phyloP scores from a whole-genome alignment of 768 basidiomycete species.

The Boletus sensibilis region DNA sequence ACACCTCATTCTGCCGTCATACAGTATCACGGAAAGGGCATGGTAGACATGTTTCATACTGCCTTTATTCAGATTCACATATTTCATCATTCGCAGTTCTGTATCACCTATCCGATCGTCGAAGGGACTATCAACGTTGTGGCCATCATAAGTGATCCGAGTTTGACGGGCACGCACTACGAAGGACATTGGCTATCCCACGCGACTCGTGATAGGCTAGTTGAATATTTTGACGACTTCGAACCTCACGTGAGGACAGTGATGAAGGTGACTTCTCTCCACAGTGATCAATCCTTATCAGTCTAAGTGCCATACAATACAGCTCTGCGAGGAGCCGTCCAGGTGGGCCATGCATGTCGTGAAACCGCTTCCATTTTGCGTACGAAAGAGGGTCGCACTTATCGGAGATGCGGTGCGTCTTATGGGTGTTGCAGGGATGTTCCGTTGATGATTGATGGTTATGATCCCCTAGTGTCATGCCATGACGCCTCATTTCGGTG shows the following conservation, averaged over 20 bases:
- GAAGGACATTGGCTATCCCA: conserved; percentile 34
- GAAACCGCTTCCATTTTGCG: conserved; percentile 40
- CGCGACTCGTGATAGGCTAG: conserved; percentile 32
- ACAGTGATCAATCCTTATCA: background rate
- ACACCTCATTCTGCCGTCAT: conserved; percentile 6
- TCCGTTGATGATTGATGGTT: background rate
- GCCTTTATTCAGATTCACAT: background rate
- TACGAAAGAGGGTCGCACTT: conserved; percentile 41
- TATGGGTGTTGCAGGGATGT: background rate
- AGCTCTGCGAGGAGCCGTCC: conserved; percentile 38
- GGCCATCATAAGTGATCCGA: conserved; percentile 32
- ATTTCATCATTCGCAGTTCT: conserved; percentile 28
- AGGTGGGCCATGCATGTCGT: conserved; percentile 48
- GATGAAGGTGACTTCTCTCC: conserved; percentile 22
- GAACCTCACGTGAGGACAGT: conserved; percentile 35
- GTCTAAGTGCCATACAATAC: background rate
- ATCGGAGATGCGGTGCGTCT: conserved; percentile 48
- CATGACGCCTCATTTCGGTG: conserved; percentile 23
- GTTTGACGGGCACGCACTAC: conserved; percentile 30
- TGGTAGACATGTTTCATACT: background rate
- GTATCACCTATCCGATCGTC: conserved; percentile 41
- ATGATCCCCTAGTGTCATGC: conserved; percentile 18
- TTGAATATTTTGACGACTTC: conserved; percentile 32
- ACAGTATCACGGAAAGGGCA: conserved; percentile 15
- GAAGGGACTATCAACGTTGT: conserved; percentile 38